phyloP scores from a whole-genome alignment of 2,329 filamentous ascomycete species.

The Fusarium lyarnte region DNA sequence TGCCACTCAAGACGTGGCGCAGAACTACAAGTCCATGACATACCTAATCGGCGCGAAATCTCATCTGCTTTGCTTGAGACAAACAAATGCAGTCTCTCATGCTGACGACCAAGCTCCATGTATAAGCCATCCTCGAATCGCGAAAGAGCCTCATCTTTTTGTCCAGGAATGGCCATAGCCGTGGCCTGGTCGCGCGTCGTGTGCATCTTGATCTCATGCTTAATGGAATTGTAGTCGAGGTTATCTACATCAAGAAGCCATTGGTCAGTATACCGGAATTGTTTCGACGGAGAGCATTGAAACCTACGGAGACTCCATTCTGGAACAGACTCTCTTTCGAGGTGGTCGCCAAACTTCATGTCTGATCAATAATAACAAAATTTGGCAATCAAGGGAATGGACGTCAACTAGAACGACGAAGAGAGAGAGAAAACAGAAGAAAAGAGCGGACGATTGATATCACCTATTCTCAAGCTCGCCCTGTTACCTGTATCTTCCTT shows the following conservation, averaged over 20 bases:
- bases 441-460: slow-evolving; percentile 5
- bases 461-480: slow-evolving; percentile 2
- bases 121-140: slow-evolving; percentile 79
- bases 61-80: slow-evolving; percentile 83
- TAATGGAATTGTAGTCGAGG: slow-evolving; percentile 88
- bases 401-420: background rate
- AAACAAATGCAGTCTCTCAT: slow-evolving; percentile 81
- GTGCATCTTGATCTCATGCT: slow-evolving; percentile 83
- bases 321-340: slow-evolving; percentile 80
- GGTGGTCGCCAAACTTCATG: slow-evolving; percentile 61
- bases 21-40: slow-evolving; percentile 36
- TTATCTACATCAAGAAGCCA: slow-evolving; percentile 68
- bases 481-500: background rate
- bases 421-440: background rate
- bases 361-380: slow-evolving; percentile 1
- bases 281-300: slow-evolving; percentile 7
- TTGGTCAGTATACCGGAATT: slow-evolving; percentile 3
- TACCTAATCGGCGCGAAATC: slow-evolving; percentile 75
- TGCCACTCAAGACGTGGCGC: slow-evolving; percentile 18
- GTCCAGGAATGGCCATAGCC: slow-evolving; percentile 79
- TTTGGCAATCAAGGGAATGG: background rate
- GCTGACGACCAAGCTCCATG: slow-evolving; percentile 75
- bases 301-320: slow-evolving; percentile 80
- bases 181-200: slow-evolving; percentile 76
- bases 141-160: slow-evolving; percentile 65